Evolutionary conservation across 768 basidiomycete genomes (phyloP), one percentile per base, ranked within the genome.

Genomic region (Russula compacta): DNA sequence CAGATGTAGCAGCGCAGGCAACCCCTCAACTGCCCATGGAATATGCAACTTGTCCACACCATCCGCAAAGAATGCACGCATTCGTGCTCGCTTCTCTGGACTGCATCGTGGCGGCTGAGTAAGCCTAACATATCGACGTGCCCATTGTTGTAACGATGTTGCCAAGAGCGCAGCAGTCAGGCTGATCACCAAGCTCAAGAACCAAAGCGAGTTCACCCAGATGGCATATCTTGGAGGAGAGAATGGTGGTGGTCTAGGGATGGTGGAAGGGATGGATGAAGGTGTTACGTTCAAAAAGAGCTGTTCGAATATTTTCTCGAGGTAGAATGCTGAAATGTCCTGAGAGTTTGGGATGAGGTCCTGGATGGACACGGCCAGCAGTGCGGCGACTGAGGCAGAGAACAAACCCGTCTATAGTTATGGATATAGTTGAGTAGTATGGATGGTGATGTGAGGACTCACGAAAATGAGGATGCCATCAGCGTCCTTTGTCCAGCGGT

Each of bases 181-280:
- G n/a, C n/a, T 11, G 56, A 49, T 39, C 5, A 19, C 5, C 29
- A 63, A 35, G 32, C 63, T 58, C 53, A 43, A 4, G 47, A 49
- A 53, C 61, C 61, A 64, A 11, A 58, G 3, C 6, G 38, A 19
- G 17, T 64, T 63, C 43, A 63, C 44, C 11, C 44, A 21, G 24
- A 51, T 0, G 1, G 43, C 29, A 15, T 55, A 50, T 40, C 38
- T 17, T 5, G 52, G 36, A 8, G 52, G 52, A 53, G 52, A 53
- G 38, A 53, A 53, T 0, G 24, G n/a, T 1, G 14, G 48, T 4
- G 11, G 51, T 19, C 2, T 17, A 42, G 33, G 1, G 1, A 21
- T 1, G 9, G 32, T 8, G 12, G 33, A 46, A 21, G 54, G 43
- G 9, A 21, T 46, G 6, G 32, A 32, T 2, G 24, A 12, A 12